These are phyloP conservation scores for Cucurbita argyrosperma DNA, from an alignment of 306 rosid genomes.

Conservation along the genomic window DNA sequence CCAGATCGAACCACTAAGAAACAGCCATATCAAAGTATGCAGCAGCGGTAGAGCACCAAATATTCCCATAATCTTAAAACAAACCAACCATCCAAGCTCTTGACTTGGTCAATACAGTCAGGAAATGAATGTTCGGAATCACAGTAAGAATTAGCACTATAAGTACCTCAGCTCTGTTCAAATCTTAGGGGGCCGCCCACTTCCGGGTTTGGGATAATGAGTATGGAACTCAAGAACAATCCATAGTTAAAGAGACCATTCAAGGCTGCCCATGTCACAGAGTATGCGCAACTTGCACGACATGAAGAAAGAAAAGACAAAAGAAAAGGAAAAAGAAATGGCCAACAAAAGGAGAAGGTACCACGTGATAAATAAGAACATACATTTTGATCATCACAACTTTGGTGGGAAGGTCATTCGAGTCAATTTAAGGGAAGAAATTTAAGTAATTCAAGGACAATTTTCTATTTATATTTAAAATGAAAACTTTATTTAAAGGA, in stretches of 20 bases:
- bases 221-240: not conserved
- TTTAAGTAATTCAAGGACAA: not conserved
- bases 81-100: not conserved
- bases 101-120: not conserved
- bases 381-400: not conserved
- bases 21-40: slow-evolving; percentile 24
- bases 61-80: not conserved
- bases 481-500: not conserved
- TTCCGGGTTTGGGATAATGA: not conserved
- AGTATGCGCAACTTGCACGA: not conserved
- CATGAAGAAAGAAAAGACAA: not conserved
- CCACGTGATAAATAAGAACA: not conserved
- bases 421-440: not conserved
- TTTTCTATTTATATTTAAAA: not conserved
- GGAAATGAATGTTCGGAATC: not conserved
- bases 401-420: not conserved
- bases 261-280: not conserved
- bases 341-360: not conserved
- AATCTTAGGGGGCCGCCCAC: not conserved
- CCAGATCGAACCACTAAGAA: slow-evolving; percentile 20
- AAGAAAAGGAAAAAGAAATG: not conserved
- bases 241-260: not conserved
- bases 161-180: not conserved
- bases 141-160: not conserved
- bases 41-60: slow-evolving; percentile 10